Evolutionary conservation across 768 basidiomycete species (phyloP), one percentile per base, ranked within the genome.

Genomic region (Leucocoprinus birnbaumii): DNA sequence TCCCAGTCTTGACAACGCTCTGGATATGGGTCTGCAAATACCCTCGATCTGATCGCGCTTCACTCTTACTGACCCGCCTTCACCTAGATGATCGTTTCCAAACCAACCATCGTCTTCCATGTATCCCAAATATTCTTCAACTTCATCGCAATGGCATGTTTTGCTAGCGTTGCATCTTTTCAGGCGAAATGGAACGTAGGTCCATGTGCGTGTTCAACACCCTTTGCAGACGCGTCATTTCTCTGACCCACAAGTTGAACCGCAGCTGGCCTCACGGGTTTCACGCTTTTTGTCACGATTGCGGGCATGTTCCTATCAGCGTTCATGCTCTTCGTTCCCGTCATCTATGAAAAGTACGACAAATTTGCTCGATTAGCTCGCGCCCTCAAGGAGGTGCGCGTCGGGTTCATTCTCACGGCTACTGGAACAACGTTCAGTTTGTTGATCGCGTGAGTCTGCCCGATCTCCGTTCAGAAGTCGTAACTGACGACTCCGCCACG

Each of bases 121-220:
- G 68, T 81, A 26, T 84, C 82, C 2, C 89, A 96, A 74, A 80
- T 84, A 51, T 94, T 98, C 78, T 94, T 96, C 84, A 87, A 89
- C 68, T 97, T 98, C 66, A 79, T 98, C 44, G 84, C 91, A 11
- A 88, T 96, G 84, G 88, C 87, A 45, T 95, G 92, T 65, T 94
- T 92, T 62, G 95, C 90, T 7, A 86, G 89, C 62, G 89, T 94
- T 3, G 94, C 94, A 0, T 74, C 77, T 19, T 98, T 96, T 69
- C 94, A 98, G 63, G 85, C 90, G 3, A 87, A 88, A 60, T 94
- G 84, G 83, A 65, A 77, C 9, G 80, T 96, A 21, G 91, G 91
- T 7, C 91, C 92, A 37, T 97, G 94, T 96, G 62, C 61, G 93
- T 83, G 42, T 52, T 35, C 18, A 2, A 26, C 45, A 47, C 45